Evolutionary conservation across 2,329 filamentous ascomycete species (phyloP).

Genomic region (Fusarium sp.): DNA sequence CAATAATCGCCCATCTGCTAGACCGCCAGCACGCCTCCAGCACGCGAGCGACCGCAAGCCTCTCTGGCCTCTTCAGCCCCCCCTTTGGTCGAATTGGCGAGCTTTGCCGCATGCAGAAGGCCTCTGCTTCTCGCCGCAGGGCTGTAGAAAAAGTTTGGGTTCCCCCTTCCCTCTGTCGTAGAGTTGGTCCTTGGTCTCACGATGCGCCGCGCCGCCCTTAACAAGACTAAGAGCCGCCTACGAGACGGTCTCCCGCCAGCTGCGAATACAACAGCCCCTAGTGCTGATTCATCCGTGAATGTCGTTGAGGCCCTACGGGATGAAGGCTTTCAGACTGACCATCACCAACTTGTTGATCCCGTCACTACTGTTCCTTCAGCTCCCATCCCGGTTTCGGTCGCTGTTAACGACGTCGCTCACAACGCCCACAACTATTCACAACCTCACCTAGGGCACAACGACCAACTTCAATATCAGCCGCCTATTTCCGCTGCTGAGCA

Average conservation of each 20-base stretch:
- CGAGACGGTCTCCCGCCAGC: constrained; percentile 30
- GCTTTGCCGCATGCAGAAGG: constrained; percentile 47
- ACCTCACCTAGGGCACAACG: constrained; percentile 17
- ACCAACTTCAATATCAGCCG: constrained; percentile 15
- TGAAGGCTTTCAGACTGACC: constrained; percentile 42
- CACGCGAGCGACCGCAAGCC: constrained; percentile 37
- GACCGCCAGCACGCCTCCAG: constrained; percentile 37
- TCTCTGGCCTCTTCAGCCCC: constrained; percentile 24
- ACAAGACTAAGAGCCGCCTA: constrained; percentile 35
- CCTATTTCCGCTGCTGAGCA: constrained; percentile 11
- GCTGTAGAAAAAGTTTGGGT: constrained; percentile 41
- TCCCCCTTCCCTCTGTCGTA: constrained; percentile 18
- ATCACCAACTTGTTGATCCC: constrained; percentile 19
- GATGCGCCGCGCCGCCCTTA: constrained; percentile 45
- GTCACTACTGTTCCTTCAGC: constrained; percentile 7
- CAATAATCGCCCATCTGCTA: constrained; percentile 38
- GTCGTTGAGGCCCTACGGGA: constrained; percentile 36
- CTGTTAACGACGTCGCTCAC: constrained; percentile 17
- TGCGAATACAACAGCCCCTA: constrained; percentile 10
- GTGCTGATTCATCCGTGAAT: constrained; percentile 23
- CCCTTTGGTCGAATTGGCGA: constrained; percentile 15
- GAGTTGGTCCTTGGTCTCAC: constrained; percentile 35
- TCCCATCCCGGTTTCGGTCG: background rate
- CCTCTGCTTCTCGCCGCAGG: constrained; percentile 26
- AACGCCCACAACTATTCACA: constrained; percentile 18